Base-by-base conservation (phyloP, 2,329 filamentous ascomycete species). In the Chrysoporthe cubensis region DNA sequence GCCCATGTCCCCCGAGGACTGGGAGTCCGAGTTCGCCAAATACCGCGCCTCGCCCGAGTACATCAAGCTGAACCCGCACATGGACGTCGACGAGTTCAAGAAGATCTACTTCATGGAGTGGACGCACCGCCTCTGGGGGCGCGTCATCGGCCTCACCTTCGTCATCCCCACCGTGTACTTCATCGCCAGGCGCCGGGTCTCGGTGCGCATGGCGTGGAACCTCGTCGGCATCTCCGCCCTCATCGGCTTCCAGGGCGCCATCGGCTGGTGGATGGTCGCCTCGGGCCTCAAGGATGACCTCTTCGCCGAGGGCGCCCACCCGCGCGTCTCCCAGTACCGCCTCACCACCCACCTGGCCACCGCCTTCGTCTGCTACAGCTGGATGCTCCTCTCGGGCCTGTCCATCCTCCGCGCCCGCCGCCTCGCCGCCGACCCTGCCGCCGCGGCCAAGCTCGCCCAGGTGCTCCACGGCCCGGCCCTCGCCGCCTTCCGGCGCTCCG, bases 211-310 rank as follows among this genome's bases (percentile, higher is more conserved):
- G 90, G 90, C 93, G 18, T 78, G 84, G 73, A 90, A 92, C 71
- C 84, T 99, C 16, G 81, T 88, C 52, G 95, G 94, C 14, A 98
- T 99, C 71, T 92, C 93, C 56, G 88, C 86, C 61, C 84, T 98
- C 74, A 97, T 99, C 75, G 96, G 93, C 65, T 96, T 97, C 79
- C 96, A 99, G 79, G 96, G 96, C 57, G 88, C 96, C 75, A 90
- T 99, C 71, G 96, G 96, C 65, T 99, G 96, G 96, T 99, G 96
- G 94, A 99, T 99, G 96, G 96, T 99, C 73, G 96, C 96, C 80
- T 96, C 92, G 13, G 96, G 96, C 1, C 84, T 99, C 71, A 96
- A 95, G 78, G 96, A 98, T 77, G 96, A 99, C 78, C 87, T 99
- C 40, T 97, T 99, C 76, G 92, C 92, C 26, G 91, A 93, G 2